Evolutionary conservation across 192 early-diverging fungal genomes (phyloP).

Genomic region (Phycomyces nitens): DNA sequence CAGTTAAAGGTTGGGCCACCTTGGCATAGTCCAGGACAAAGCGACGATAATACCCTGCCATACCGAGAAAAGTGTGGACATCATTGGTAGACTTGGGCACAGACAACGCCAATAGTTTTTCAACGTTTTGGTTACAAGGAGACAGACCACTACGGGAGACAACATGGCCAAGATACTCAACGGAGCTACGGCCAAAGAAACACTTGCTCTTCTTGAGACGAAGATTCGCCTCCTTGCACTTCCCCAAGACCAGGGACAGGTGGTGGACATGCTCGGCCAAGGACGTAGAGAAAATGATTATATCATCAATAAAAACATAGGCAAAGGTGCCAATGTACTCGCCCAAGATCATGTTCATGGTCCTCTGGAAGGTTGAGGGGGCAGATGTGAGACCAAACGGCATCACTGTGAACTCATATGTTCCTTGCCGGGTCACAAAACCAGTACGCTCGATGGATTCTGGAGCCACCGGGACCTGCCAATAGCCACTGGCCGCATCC

Average conservation of each 20-base stretch:
- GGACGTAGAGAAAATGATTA: conserved; percentile 26
- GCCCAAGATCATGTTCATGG: conserved; percentile 5
- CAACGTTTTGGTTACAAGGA: neutral
- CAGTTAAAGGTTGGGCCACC: conserved; percentile 20
- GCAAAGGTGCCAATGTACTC: neutral
- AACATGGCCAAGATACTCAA: conserved; percentile 6
- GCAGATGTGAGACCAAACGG: conserved; percentile 64
- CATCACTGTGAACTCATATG: conserved; percentile 54
- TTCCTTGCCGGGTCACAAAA: conserved; percentile 38
- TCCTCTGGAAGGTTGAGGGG: conserved; percentile 52
- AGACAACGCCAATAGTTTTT: conserved; percentile 19
- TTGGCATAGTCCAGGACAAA: conserved; percentile 35
- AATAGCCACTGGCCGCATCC: conserved; percentile 23
- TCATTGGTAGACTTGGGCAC: conserved; percentile 11
- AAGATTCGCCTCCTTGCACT: neutral
- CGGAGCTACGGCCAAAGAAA: neutral
- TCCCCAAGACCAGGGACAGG: conserved; percentile 17
- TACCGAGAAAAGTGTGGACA: conserved; percentile 29
- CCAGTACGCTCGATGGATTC: conserved; percentile 5
- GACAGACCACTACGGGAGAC: neutral
- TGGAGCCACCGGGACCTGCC: conserved; percentile 7
- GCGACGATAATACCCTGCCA: conserved; percentile 33
- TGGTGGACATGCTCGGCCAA: conserved; percentile 21
- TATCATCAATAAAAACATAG: conserved; percentile 35
- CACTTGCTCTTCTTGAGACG: conserved; percentile 1